phyloP scores from a whole-genome alignment of 345 rosid species.

The Eucalyptus tenuipes region DNA sequence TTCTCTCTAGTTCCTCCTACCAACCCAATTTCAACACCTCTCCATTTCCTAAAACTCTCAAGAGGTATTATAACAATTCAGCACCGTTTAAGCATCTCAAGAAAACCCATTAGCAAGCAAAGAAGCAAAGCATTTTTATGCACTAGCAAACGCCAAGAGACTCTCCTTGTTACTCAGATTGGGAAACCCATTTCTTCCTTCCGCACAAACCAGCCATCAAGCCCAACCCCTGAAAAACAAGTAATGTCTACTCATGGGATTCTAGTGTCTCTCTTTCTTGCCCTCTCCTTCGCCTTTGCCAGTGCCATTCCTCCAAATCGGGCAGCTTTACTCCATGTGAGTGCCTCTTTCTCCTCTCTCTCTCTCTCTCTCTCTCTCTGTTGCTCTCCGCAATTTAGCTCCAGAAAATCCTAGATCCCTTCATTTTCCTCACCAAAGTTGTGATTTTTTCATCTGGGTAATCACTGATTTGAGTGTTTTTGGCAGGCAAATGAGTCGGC shows the following conservation, averaged over 20 bases:
- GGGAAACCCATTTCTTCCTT: not conserved
- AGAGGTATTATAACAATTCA: not conserved
- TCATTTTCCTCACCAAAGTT: not conserved
- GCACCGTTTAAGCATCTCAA: not conserved
- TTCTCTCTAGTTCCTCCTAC: not conserved
- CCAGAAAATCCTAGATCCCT: not conserved
- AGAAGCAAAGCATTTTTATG: not conserved
- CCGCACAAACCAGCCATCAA: not conserved
- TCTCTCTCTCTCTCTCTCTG: not conserved
- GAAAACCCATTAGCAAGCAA: not conserved
- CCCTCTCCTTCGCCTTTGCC: constrained; percentile 9
- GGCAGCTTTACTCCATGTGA: constrained; percentile 26
- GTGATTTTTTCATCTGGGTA: constrained; percentile 10
- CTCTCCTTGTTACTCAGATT: not conserved
- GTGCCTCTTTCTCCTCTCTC: not conserved
- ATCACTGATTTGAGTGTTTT: not conserved
- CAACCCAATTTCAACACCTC: not conserved
- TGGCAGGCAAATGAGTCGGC: not conserved
- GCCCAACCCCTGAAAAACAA: not conserved
- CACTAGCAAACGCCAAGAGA: not conserved
- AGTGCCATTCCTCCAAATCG: constrained; percentile 12
- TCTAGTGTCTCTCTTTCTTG: constrained; percentile 10
- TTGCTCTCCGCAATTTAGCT: not conserved
- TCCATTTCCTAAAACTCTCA: not conserved
- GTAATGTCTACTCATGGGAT: constrained; percentile 13